Evolutionary conservation across 2,329 filamentous ascomycete species (phyloP), one percentile per base, ranked within the genome.

Genomic region (Cordyceps cicadae): DNA sequence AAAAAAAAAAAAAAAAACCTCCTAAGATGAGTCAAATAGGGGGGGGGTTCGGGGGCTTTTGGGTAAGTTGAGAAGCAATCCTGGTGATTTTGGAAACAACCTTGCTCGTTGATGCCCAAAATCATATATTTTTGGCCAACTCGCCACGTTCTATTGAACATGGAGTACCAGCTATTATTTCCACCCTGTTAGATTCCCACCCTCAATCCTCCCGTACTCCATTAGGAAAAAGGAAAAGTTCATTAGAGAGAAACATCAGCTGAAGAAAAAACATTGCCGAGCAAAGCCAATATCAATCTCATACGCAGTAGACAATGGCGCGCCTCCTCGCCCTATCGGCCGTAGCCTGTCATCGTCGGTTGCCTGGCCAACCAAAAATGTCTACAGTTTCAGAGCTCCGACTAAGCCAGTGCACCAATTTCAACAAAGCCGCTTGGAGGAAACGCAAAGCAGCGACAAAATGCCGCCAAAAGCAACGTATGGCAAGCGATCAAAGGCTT

Each of bases 381-480:
- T 11, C 17, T 49, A 7, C 32, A 19, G 43, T 26, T 62, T 64
- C 62, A 41, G 60, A 45, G 48, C 39, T 39, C 12, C 21, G 14
- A 19, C 21, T 19, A 26, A 11, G 8, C 14, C 2, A 14, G 4
- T 37, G 11, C 34, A 24, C 32, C 45, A 41, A 14, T 37, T 21
- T 39, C 15, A 53, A 53, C 39, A 5, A 43, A 41, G 39, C 46
- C 39, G 41, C 11, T 41, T 53, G 7, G 17, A 15, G 7, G 41
- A 48, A 34, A 58, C 34, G 45, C 59, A 48, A 14, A 17, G 12
- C 32, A 17, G 48, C 46, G 15, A 45, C 41, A 74, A 67, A 29
- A 84, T 83, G 81, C 71, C 77, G 41, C 75, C 77, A 61, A 73
- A 74, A 54, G 70, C 72, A 3, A 80, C 76, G 61, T 84, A 84